Evolutionary conservation across 148 eudicot genomes (phyloP), one percentile per base, ranked within the genome.

Genomic region (Rhododendron molle): DNA sequence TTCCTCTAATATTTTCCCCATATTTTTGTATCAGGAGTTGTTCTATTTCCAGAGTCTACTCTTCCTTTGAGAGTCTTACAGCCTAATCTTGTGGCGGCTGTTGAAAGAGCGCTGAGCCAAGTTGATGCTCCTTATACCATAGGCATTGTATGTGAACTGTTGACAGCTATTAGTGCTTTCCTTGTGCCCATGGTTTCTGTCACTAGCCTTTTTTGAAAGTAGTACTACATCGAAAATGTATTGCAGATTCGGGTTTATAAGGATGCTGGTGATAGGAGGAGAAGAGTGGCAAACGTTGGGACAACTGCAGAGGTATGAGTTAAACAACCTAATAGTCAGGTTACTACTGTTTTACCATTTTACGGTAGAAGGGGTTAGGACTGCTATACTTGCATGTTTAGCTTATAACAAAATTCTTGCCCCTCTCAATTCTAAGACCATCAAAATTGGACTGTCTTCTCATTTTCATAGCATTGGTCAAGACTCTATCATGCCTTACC

Each of bases 11-110:
- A 43, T 32, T 60, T 56, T 81, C 0, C 10, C 67, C 6, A 52
- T 80, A 4, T 49, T 60, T 43, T 32, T 84, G 4, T n/a, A 26
- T 38, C 91, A 97, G 99, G 98, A 40, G 96, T 93, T 44, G 99
- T 97, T 86, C 89, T 97, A 84, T 95, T 97, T 82, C 99, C 99
- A 4, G 99, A 92, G 87, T 96, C 96, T 83, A 95, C 91, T 86
- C 99, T 97, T 89, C 99, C 96, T 65, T 90, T 97, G 80, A 92
- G 98, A 91, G 95, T 95, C 80, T 85, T 93, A 83, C 91, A 92
- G 54, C 90, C 93, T 79, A 91, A 91, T 89, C 93, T 93, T 84
- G 90, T 94, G 77, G 89, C 91, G 83, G 93, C 94, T 86, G 85
- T 95, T 86, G 99, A 97, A 88, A 89, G 90, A 89, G 95, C 96